Evolutionary conservation across 495 filamentous ascomycete species (phyloP).

Genomic region (Chaetomium tenue): DNA sequence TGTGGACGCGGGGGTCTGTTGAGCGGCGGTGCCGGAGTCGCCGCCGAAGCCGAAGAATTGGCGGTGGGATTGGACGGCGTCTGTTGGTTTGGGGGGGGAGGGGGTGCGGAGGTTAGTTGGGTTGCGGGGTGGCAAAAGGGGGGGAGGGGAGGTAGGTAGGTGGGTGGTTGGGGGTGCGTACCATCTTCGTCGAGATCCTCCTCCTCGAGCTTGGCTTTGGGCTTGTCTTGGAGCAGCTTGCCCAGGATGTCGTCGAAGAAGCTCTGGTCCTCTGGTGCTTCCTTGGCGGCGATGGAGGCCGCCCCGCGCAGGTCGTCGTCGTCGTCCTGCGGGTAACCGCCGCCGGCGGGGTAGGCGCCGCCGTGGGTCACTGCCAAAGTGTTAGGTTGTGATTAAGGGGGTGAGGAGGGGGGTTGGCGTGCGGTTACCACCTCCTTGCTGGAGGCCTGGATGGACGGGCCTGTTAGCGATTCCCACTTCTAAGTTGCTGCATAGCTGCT

Average conservation of each 20-base stretch:
- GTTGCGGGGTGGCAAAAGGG: background rate
- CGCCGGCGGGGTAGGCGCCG: constrained; percentile 41
- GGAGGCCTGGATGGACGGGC: too few species aligned
- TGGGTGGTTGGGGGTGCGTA: constrained; percentile 19
- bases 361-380: constrained; percentile 37
- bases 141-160: background rate
- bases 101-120: background rate
- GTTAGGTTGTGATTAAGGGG: background rate
- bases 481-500: too few species aligned
- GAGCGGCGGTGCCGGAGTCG: constrained; percentile 10
- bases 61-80: constrained; percentile 56
- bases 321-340: constrained; percentile 37
- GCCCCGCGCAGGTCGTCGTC: constrained; percentile 53
- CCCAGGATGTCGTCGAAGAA: constrained; percentile 55
- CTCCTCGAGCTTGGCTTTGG: constrained; percentile 39
- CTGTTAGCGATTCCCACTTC: too few species aligned
- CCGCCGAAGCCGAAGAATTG: constrained; percentile 45
- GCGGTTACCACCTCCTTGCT: constrained; percentile 20
- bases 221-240: constrained; percentile 50
- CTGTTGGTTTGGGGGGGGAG: constrained; percentile 19
- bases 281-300: constrained; percentile 50
- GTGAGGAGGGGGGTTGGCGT: constrained; percentile 8
- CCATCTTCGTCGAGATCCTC: constrained; percentile 61
- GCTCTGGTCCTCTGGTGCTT: constrained; percentile 49
- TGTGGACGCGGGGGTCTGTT: constrained; percentile 33